Conservation (phyloP, 2,329 filamentous ascomycete genomes). For the Blastomyces emzantsi region DNA sequence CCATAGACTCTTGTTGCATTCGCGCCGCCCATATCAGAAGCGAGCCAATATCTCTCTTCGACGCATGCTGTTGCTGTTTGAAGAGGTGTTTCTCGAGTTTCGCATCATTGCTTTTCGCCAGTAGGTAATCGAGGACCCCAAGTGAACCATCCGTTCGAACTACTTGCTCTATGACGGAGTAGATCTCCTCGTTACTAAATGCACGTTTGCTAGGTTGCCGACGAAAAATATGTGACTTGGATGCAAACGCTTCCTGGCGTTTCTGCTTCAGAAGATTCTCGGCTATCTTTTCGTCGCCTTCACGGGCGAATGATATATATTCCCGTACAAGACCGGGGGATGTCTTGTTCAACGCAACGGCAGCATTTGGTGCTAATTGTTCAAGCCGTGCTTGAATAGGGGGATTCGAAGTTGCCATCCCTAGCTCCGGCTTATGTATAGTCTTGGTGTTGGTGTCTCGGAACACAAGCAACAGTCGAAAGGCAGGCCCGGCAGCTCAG, state of each 20-base stretch:
- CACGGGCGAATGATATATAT: constrained; percentile 9
- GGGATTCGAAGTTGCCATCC: background rate
- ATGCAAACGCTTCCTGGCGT: constrained; percentile 16
- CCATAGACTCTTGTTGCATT: constrained; percentile 12
- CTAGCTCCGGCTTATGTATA: background rate
- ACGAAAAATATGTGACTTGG: constrained; percentile 18
- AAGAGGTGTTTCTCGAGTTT: constrained; percentile 14
- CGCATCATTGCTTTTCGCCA: constrained; percentile 14
- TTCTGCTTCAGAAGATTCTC: constrained; percentile 15
- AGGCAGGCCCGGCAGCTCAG: background rate
- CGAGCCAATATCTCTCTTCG: constrained; percentile 9
- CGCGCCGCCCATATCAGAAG: constrained; percentile 14
- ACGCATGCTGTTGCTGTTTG: constrained; percentile 11
- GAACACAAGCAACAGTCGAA: background rate
- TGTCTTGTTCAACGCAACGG: constrained; percentile 11
- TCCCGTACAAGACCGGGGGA: constrained; percentile 9
- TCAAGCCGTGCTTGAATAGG: constrained; percentile 12
- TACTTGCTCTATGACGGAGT: constrained; percentile 15
- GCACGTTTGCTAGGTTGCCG: constrained; percentile 16
- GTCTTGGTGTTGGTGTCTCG: background rate
- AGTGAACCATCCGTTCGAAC: constrained; percentile 13
- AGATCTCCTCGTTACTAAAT: constrained; percentile 16
- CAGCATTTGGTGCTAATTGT: constrained; percentile 13
- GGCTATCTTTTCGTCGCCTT: constrained; percentile 12
- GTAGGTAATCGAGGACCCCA: constrained; percentile 16